Evolutionary conservation across 257 asterid genomes (phyloP).

Genomic region (Hygrophila difformis): DNA sequence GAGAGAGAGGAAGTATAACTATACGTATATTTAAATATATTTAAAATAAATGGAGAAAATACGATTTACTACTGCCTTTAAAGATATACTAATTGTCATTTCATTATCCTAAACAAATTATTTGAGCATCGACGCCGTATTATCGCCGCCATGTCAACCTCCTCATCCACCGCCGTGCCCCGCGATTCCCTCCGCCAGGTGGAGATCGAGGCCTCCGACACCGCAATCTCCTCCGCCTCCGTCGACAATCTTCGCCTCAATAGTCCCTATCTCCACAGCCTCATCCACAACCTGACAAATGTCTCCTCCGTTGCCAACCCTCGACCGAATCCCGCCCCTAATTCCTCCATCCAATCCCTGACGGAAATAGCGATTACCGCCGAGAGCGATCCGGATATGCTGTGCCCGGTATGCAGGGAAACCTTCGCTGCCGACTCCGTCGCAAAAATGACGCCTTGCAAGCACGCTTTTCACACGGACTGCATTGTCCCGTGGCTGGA

Average conservation of each 20-base stretch:
- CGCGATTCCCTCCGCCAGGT: conserved; percentile 26
- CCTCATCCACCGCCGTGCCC: conserved; percentile 86
- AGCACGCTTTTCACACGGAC: conserved; percentile 56
- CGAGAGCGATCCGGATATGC: conserved; percentile 46
- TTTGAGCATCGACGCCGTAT: conserved; percentile 69
- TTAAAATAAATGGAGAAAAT: too few species aligned
- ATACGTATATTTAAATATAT: too few species aligned
- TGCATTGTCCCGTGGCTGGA: conserved; percentile 89
- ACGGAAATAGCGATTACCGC: conserved; percentile 29
- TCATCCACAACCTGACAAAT: conserved; percentile 60
- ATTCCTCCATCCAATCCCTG: conserved; percentile 44
- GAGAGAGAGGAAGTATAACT: too few species aligned
- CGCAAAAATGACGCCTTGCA: conserved; percentile 65
- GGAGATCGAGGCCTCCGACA: conserved; percentile 17
- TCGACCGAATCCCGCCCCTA: conserved; percentile 47
- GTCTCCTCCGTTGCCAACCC: conserved; percentile 23
- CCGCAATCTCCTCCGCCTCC: conserved; percentile 24
- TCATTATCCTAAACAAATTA: too few species aligned
- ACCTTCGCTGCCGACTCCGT: conserved; percentile 36
- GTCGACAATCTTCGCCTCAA: conserved; percentile 68
- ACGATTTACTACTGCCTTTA: too few species aligned
- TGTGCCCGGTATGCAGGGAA: conserved; percentile 80
- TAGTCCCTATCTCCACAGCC: conserved; percentile 72
- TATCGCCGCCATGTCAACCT: conserved; percentile 54
- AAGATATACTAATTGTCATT: too few species aligned